These are phyloP conservation scores for Botrytis fragariae DNA, from an alignment of 2,329 filamentous ascomycete species.

Conservation along the genomic window DNA sequence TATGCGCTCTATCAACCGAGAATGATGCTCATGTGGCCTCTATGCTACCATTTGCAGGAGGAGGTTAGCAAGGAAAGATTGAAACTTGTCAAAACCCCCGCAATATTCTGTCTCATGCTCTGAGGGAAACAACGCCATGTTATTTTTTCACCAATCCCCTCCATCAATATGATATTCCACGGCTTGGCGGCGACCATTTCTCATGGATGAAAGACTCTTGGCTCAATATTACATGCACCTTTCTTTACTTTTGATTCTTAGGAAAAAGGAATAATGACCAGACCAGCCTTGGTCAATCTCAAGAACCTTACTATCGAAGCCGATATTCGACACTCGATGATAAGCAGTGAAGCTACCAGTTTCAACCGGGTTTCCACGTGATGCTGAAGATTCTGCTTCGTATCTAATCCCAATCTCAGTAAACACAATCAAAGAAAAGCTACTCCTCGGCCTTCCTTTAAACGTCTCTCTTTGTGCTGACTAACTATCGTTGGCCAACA, in stretches of 20 bases:
- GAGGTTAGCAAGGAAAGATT: background rate
- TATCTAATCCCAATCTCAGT: background rate
- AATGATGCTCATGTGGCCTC: background rate
- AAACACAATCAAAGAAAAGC: background rate
- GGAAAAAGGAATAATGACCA: background rate
- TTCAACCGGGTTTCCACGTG: background rate
- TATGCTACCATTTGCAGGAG: background rate
- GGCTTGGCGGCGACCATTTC: too few species aligned
- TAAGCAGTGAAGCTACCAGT: background rate
- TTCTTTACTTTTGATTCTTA: background rate
- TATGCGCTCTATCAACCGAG: background rate
- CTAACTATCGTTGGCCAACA: background rate
- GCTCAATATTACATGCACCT: background rate
- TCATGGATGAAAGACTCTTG: background rate
- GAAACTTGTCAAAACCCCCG: background rate
- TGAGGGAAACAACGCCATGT: background rate
- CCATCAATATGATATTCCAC: background rate
- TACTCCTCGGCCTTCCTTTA: background rate
- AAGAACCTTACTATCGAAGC: background rate
- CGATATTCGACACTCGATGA: too few species aligned
- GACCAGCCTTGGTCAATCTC: background rate
- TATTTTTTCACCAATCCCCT: background rate
- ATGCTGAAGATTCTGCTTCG: background rate
- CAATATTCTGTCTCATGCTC: background rate
- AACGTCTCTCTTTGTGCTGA: background rate